Conservation (phyloP, 2,329 filamentous ascomycete species). For the Penicillium sp. region DNA sequence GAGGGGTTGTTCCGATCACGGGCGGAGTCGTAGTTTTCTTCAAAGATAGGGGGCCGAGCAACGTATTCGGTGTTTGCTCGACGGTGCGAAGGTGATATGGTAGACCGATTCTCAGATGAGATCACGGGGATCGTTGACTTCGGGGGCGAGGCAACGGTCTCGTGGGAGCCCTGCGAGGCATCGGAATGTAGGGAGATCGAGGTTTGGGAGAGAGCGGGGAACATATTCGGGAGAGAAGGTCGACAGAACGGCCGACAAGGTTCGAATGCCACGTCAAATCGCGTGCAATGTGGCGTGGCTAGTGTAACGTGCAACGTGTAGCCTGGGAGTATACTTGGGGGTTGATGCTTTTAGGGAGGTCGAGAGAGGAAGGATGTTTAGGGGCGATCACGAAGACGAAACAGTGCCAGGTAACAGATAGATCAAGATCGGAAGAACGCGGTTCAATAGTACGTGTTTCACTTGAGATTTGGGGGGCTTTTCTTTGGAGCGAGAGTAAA, state of each 20-base stretch:
- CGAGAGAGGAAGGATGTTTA: not conserved
- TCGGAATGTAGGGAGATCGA: slow-evolving; percentile 26
- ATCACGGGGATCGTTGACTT: slow-evolving; percentile 12
- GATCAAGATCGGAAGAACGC: not conserved
- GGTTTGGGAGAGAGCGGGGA: slow-evolving; percentile 11
- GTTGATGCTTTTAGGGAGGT: slow-evolving; percentile 5
- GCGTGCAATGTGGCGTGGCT: slow-evolving; percentile 17
- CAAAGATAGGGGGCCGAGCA: slow-evolving; percentile 28
- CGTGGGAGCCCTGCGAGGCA: slow-evolving; percentile 18
- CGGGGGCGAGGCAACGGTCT: slow-evolving; percentile 19
- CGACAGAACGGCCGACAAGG: slow-evolving; percentile 13
- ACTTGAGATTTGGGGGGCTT: not conserved
- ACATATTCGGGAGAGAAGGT: slow-evolving; percentile 12
- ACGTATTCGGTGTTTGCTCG: slow-evolving; percentile 37
- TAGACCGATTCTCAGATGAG: slow-evolving; percentile 14
- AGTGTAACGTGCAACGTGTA: slow-evolving; percentile 10
- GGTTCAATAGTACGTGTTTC: slow-evolving; percentile 5
- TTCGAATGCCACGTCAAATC: slow-evolving; percentile 35
- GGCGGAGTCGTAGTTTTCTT: slow-evolving; percentile 24
- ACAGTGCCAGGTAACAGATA: not conserved
- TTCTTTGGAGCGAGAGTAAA: slow-evolving; percentile 14
- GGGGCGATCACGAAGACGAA: not conserved
- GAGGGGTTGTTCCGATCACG: slow-evolving; percentile 13
- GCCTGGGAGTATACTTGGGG: not conserved
- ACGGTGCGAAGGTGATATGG: slow-evolving; percentile 28